Percentiles rank a stretch among this genome's conserved stretches.
phyloP scores from a whole-genome alignment of 192 early-diverging fungal genomes.

The Coemansia sp. region DNA sequence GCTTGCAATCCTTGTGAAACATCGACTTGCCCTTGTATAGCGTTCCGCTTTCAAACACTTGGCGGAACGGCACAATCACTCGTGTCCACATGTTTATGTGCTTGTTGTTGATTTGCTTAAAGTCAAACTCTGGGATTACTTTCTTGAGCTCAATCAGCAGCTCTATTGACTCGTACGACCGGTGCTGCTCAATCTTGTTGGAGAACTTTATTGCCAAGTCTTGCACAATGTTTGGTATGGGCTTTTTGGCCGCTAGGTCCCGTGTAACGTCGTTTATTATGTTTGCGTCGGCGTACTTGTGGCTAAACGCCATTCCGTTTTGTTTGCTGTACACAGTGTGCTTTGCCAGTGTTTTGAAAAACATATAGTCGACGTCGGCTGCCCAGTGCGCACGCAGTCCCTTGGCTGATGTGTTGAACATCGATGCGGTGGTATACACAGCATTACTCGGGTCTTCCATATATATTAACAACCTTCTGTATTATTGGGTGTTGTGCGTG shows the following conservation, averaged over 20 bases:
- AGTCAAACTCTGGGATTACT: conserved; percentile 15
- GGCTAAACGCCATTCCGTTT: conserved; percentile 20
- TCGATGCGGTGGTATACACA: background rate
- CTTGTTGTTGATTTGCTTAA: conserved; percentile 39
- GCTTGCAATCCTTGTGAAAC: conserved; percentile 42
- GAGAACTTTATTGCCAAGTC: conserved; percentile 17
- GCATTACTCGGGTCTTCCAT: background rate
- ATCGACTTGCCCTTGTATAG: conserved; percentile 34
- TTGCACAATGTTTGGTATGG: conserved; percentile 4
- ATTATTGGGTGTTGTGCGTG: background rate
- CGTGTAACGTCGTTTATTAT: conserved; percentile 22
- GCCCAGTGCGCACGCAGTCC: conserved; percentile 16
- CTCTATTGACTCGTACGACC: conserved; percentile 20
- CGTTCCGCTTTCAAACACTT: conserved; percentile 19
- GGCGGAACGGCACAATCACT: conserved; percentile 38
- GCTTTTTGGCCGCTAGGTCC: background rate
- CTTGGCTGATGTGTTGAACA: background rate
- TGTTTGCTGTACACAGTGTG: conserved; percentile 26
- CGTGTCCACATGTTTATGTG: conserved; percentile 51
- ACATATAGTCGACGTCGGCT: conserved; percentile 16
- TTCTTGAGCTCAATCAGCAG: conserved; percentile 20
- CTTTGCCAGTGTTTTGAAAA: conserved; percentile 21
- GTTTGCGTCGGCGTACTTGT: conserved; percentile 21
- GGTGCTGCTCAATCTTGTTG: conserved; percentile 30
- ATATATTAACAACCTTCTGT: background rate